Evolutionary conservation across 2,329 filamentous ascomycete species (phyloP).

Genomic region (Lojkania enalia): DNA sequence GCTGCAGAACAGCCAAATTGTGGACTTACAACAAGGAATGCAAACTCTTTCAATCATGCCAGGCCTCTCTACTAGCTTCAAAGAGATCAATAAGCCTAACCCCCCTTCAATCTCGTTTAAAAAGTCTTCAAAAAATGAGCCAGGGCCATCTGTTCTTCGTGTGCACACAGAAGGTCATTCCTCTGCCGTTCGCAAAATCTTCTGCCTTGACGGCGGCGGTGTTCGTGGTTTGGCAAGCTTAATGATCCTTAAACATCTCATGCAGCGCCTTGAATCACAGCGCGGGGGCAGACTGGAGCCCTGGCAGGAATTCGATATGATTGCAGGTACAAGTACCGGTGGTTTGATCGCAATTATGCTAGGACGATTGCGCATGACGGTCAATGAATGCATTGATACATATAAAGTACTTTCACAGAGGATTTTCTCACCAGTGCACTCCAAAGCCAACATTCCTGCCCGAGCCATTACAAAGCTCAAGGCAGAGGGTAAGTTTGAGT

Average conservation of each 20-base stretch:
- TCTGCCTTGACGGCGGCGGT: not conserved
- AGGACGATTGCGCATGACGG: not conserved
- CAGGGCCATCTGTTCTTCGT: no score
- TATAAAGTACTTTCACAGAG: not conserved
- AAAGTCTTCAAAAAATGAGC: no score
- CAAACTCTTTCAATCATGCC: no score
- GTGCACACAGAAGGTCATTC: no score
- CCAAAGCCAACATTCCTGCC: not conserved
- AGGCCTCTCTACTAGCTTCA: no score
- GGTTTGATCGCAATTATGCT: not conserved
- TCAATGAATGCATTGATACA: not conserved
- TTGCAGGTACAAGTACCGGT: not conserved
- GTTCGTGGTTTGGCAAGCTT: not conserved
- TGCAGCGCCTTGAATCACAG: no score
- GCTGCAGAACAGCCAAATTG: no score
- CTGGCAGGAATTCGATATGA: not conserved
- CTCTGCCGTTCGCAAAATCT: no score
- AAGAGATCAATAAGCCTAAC: no score
- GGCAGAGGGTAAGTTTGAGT: not conserved
- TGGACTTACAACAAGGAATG: no score
- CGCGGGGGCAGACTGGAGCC: not conserved
- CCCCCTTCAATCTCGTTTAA: no score
- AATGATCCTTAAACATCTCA: not conserved
- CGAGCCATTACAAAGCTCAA: not conserved
- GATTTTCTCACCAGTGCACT: not conserved